Evolutionary conservation across 192 early-diverging fungal genomes (phyloP), one percentile per base, ranked within the genome.

Genomic region (Umbelopsis vinacea): DNA sequence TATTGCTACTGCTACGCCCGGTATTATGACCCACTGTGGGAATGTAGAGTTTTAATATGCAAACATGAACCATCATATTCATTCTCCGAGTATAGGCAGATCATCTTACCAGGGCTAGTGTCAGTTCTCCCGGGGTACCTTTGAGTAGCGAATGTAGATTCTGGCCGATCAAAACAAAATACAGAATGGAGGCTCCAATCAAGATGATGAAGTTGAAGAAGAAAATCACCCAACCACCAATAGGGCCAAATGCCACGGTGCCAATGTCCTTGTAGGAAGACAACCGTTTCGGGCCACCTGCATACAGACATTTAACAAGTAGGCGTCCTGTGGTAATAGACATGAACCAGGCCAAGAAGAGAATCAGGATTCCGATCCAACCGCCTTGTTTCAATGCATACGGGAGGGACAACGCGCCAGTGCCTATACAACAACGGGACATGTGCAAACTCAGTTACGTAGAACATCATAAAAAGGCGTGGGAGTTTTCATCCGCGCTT

Each of bases 131-230:
- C 50, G 80, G 77, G 9, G 84, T 68, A 7, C 78, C 74, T 1
- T 77, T 81, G 38, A 87, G 71, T 33, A 94, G 81, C 43, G 77
- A 69, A 54, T 87, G 81, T 67, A 94, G 82, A 60, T 89, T 86
- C 52, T 90, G 85, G 12, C 90, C 90, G 0, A 89, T 78, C 23
- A 94, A 72, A 66, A 92, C 90, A 35, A 92, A 80, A 71, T 90
- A 92, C n/a, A 92, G 67, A 12, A 88, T 84, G 0, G 87, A 83
- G 15, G 81, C 85, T 71, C 93, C 93, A 55, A 92, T 85, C 48
- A 89, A 80, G 38, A 89, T 89, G 9, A 88, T 60, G 63, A 83
- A 85, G 46, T 89, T 90, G 74, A 88, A 83, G 45, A 88, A 85
- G 72, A 87, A 83, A 14, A 89, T 84, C 8, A 89, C 68, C 52